phyloP scores from a whole-genome alignment of 73 alveolate genomes.

The Paramecium pentaurelia region DNA sequence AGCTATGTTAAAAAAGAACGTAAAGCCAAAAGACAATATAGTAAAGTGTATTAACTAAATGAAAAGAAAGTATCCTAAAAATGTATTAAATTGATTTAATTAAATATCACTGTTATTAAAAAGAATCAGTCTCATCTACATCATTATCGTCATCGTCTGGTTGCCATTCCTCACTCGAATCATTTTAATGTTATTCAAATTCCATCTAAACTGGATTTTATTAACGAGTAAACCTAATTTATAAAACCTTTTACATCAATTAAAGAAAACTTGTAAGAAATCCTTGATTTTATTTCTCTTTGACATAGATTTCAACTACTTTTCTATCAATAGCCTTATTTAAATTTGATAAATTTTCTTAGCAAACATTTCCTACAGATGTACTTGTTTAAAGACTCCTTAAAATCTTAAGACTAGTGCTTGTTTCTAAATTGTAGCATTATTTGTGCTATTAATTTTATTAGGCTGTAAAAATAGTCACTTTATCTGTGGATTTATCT shows the following conservation, averaged over 20 bases:
- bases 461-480: not conserved
- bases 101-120: not conserved
- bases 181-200: not conserved
- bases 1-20: not conserved
- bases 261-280: not conserved
- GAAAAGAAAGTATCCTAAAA: slow-evolving; percentile 24
- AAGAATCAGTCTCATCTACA: not conserved
- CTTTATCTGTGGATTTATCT: not conserved
- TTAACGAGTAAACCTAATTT: not conserved
- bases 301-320: not conserved
- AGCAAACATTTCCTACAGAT: not conserved
- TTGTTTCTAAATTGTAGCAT: not conserved
- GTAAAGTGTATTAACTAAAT: not conserved
- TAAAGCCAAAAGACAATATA: not conserved
- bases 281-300: not conserved
- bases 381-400: not conserved
- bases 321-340: not conserved
- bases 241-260: not conserved
- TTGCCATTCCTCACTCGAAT: not conserved
- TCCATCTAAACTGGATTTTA: not conserved
- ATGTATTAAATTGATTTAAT: slow-evolving; percentile 6
- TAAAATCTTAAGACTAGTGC: not conserved
- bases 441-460: not conserved
- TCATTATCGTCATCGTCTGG: not conserved
- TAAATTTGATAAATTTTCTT: not conserved